A percentile compares a stretch with the other conserved stretches of the same genome.
phyloP scores from a whole-genome alignment of 2,329 filamentous ascomycete species.

The Hirsutella rhossiliensis region DNA sequence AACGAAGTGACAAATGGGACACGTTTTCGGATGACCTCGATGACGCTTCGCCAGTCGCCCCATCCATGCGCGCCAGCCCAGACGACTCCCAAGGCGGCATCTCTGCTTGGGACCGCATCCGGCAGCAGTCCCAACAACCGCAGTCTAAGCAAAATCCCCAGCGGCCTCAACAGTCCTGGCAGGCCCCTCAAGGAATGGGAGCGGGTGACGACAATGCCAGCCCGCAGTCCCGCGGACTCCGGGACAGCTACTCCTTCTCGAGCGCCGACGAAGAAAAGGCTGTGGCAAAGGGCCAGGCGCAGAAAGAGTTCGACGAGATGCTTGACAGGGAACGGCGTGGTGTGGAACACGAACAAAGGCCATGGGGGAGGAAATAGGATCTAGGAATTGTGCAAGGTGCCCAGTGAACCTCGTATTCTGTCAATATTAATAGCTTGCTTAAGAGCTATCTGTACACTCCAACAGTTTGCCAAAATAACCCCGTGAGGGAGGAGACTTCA shows the following conservation, averaged over 20 bases:
- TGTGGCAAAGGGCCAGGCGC: slow-evolving; percentile 30
- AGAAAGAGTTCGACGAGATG: slow-evolving; percentile 37
- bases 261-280: slow-evolving; percentile 23
- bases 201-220: slow-evolving; percentile 14
- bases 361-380: slow-evolving; percentile 13
- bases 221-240: slow-evolving; percentile 6
- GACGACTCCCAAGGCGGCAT: slow-evolving; percentile 11
- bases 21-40: slow-evolving; percentile 18
- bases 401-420: too few species aligned
- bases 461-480: too few species aligned
- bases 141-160: slow-evolving; percentile 9
- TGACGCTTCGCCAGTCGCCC: slow-evolving; percentile 29
- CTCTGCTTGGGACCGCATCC: slow-evolving; percentile 33
- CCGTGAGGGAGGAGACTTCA: too few species aligned
- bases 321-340: slow-evolving; percentile 30
- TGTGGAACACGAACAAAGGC: slow-evolving; percentile 12
- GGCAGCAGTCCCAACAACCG: slow-evolving; percentile 21
- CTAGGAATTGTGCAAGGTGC: too few species aligned
- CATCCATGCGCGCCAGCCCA: slow-evolving; percentile 11
- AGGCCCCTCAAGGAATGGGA: slow-evolving; percentile 5
- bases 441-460: too few species aligned
- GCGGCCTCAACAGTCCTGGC: slow-evolving; percentile 9
- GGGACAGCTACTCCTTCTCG: slow-evolving; percentile 22
- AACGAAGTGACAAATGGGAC: slow-evolving; percentile 11
- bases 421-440: too few species aligned